Evolutionary conservation across 495 filamentous ascomycete genomes (phyloP).

Genomic region (Articulospora tetracladia): DNA sequence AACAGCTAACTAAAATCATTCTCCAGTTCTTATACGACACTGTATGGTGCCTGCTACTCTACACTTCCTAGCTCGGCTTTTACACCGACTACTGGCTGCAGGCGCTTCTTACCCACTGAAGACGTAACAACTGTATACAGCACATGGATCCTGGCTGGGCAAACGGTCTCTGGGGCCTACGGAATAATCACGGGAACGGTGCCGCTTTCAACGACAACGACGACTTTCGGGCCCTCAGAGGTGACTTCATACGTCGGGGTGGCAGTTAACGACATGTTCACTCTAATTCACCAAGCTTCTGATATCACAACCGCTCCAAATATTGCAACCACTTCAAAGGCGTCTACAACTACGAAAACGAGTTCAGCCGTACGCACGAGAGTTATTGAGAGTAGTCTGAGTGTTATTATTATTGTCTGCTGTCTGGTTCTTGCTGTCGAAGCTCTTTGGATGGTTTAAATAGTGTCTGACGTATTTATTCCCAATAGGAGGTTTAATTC

Average conservation of each 20-base stretch:
- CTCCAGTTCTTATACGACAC: background rate
- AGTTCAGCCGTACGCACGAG: background rate
- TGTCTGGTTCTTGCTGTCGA: background rate
- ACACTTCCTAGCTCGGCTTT: background rate
- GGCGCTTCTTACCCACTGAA: background rate
- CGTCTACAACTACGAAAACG: background rate
- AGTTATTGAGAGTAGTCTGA: background rate
- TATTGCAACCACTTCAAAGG: background rate
- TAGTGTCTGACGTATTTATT: too few species aligned
- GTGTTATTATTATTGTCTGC: background rate
- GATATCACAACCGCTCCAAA: background rate
- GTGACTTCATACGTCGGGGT: background rate
- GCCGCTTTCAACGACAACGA: background rate
- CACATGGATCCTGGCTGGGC: background rate
- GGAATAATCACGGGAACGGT: background rate
- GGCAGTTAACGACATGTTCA: background rate
- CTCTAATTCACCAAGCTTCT: background rate
- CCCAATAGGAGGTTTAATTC: too few species aligned
- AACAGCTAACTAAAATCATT: background rate
- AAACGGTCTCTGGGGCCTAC: background rate
- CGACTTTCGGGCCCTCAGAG: background rate
- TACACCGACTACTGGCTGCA: conserved; percentile 3
- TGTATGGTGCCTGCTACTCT: background rate
- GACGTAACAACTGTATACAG: background rate
- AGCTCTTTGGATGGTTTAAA: too few species aligned